Conservation (phyloP, 192 early-diverging fungal genomes). For the Coemansia sp. region DNA sequence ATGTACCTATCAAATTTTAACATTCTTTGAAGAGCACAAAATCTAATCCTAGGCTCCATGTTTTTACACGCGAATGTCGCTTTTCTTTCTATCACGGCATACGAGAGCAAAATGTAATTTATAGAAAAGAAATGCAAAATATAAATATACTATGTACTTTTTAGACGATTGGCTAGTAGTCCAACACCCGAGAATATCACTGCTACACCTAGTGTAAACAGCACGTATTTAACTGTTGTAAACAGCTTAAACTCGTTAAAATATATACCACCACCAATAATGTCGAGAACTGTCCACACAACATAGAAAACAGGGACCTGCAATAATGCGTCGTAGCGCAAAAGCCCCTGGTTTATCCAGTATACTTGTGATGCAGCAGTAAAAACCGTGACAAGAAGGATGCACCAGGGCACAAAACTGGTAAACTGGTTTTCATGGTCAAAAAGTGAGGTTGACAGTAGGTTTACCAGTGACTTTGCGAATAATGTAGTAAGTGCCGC, state of each 20-base stretch:
- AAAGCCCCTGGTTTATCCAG: constrained; percentile 82
- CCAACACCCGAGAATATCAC: constrained; percentile 76
- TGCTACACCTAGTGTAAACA: constrained; percentile 67
- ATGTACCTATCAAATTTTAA: too few relatives aligned
- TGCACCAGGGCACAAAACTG: constrained; percentile 63
- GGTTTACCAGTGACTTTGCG: constrained; percentile 79
- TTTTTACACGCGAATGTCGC: too few relatives aligned
- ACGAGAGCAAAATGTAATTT: too few relatives aligned
- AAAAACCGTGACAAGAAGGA: constrained; percentile 68
- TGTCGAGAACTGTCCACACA: constrained; percentile 81
- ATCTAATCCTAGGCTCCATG: too few relatives aligned
- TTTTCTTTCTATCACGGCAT: too few relatives aligned
- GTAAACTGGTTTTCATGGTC: constrained; percentile 75
- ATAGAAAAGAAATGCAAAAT: not conserved
- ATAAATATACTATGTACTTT: constrained; percentile 12
- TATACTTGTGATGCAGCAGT: constrained; percentile 78
- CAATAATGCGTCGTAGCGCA: constrained; percentile 76
- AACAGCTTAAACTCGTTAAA: constrained; percentile 74
- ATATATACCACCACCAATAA: constrained; percentile 79
- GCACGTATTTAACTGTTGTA: constrained; percentile 60
- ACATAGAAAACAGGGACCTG: constrained; percentile 83
- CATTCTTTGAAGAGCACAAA: too few relatives aligned
- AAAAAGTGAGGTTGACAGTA: constrained; percentile 65
- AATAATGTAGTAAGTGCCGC: constrained; percentile 74
- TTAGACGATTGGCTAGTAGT: constrained; percentile 64